Evolutionary conservation across 2,329 filamentous ascomycete genomes (phyloP).

Genomic region (Plectosphaerella sp.): DNA sequence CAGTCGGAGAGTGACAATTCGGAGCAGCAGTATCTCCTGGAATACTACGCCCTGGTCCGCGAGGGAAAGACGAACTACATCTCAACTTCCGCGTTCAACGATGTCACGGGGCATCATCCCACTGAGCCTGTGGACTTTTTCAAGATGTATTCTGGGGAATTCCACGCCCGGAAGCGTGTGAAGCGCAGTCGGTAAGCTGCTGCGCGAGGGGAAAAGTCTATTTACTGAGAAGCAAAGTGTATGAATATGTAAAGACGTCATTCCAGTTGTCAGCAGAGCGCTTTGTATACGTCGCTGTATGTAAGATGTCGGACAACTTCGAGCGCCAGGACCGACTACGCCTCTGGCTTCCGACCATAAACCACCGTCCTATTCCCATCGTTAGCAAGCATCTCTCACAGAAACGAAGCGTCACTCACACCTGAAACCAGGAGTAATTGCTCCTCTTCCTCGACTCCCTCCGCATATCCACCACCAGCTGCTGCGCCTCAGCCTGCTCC

Average conservation of each 20-base stretch:
- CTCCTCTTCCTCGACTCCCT: conserved; percentile 5
- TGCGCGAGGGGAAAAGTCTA: too few relatives aligned
- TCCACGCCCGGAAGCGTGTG: conserved; percentile 29
- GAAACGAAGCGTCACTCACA: background rate
- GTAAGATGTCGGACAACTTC: too few relatives aligned
- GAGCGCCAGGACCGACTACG: background rate
- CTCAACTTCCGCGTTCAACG: conserved; percentile 42
- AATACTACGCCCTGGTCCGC: conserved; percentile 47
- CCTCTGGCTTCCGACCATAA: conserved; percentile 2
- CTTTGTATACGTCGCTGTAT: too few relatives aligned
- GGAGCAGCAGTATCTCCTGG: conserved; percentile 42
- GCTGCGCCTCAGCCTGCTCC: conserved; percentile 16
- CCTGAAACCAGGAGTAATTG: conserved; percentile 6
- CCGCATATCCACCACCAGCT: conserved; percentile 19
- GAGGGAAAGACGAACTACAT: conserved; percentile 52
- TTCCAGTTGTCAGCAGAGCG: too few relatives aligned
- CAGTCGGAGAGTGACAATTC: conserved; percentile 27
- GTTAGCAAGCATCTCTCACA: background rate
- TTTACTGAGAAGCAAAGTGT: too few relatives aligned
- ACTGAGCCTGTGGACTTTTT: conserved; percentile 45
- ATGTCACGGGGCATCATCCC: conserved; percentile 40
- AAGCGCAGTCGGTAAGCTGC: conserved; percentile 8
- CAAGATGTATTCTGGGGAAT: conserved; percentile 34
- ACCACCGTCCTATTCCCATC: background rate
- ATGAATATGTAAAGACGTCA: too few relatives aligned